Evolutionary conservation across 306 rosid genomes (phyloP), one percentile per base, ranked within the genome.

Genomic region (Dicorynia guianensis): DNA sequence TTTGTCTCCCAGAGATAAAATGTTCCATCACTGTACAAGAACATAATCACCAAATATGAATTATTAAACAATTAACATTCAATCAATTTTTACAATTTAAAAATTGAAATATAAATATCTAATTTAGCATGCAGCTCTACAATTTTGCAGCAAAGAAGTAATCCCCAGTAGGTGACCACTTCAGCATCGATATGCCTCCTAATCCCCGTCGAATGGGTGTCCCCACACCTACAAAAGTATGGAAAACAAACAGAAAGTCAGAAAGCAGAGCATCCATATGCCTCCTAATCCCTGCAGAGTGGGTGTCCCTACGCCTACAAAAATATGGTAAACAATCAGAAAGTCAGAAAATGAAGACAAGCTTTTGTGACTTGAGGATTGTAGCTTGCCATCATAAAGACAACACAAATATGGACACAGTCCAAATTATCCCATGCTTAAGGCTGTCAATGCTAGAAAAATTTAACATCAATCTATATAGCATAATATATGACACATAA

Each of bases 1-100:
- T 90, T 95, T 25, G 97, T 95, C 81, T 95, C 98, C 98, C 98
- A 95, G 9, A 92, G 97, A 89, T 90, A 95, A 89, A 95, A 95
- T 30, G 95, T 90, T 35, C 97, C 97, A 60, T 95, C 97, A 86
- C 97, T 95, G 87, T 61, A 61, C 52, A 52, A 64, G 54, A 82
- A 70, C 9, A 60, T 20, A 17, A 68, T 13, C 65, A 75, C 58
- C 53, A 87, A 39, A 54, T 67, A 54, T 20, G 60, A 69, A 59
- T 64, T 15, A 80, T 17, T 15, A 58, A 63, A 75, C 54, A 15
- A 34, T 69, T 14, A 68, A 54, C 20, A 11, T 43, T 74, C 69
- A 75, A 81, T 44, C 25, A 58, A 59, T 14, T 36, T 54, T 71
- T n/a, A 57, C n/a, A n/a, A n/a, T n/a, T n/a, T n/a, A 56, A 30